Evolutionary conservation across 441 rosid species (phyloP).

Genomic region (Corymbia calophylla): DNA sequence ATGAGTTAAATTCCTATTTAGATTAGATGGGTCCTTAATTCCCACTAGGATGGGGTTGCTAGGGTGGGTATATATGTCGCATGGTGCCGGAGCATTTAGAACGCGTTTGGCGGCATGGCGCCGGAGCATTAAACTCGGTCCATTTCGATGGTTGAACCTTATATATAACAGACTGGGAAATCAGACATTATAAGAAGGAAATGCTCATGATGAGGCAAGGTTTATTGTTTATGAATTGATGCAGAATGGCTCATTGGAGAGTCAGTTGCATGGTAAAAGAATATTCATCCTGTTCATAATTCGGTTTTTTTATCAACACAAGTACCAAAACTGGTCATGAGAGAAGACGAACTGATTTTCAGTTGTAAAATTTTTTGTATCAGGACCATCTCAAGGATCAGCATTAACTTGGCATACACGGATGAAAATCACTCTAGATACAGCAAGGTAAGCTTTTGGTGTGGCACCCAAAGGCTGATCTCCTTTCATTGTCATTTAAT

Average conservation of each 20-base stretch:
- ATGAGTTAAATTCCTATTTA: neutral
- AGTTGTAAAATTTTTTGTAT: neutral
- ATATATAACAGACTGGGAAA: neutral
- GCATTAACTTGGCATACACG: constrained; percentile 74
- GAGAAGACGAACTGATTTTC: neutral
- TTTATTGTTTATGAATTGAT: constrained; percentile 74
- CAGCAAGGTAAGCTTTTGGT: constrained; percentile 51
- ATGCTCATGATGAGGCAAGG: neutral
- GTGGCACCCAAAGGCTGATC: neutral
- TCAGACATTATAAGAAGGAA: neutral
- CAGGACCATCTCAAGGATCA: constrained; percentile 77
- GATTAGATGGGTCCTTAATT: neutral
- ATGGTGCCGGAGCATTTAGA: neutral
- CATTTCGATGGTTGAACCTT: neutral
- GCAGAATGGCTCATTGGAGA: constrained; percentile 81
- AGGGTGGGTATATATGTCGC: neutral
- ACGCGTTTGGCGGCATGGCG: neutral
- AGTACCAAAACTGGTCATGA: neutral
- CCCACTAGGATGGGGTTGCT: neutral
- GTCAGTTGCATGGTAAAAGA: constrained; percentile 70
- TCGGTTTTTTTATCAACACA: neutral
- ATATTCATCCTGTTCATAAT: neutral
- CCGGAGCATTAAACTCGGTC: neutral
- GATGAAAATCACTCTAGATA: constrained; percentile 83
- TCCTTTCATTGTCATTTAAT: neutral